Base-by-base conservation (phyloP, 2,329 filamentous ascomycete genomes). In the Ophiostoma novo-ulmi region DNA sequence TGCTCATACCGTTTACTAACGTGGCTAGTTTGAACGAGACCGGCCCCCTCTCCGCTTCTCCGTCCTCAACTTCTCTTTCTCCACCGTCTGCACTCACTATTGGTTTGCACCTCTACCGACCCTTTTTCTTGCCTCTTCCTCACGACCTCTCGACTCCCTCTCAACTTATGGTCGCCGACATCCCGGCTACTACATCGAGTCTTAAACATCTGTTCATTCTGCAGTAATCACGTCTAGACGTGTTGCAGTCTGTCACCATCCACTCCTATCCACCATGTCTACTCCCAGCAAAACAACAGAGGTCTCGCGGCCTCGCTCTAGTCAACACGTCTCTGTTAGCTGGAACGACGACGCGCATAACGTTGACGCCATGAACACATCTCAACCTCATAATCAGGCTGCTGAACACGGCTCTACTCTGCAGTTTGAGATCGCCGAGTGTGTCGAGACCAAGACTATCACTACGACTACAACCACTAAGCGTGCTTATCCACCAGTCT, bases 381-480 rank as follows among this genome's bases (percentile, higher is more conserved):
- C 63, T 10, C 63, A 65, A 36, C 20, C 61, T 2, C 61, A 64
- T 11, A 38, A 17, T 17, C 31, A 38, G 10, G 20, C 20, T 3
- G 70, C 74, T 7, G 72, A 74, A 22, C 74, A 74, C 22, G 65
- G 73, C 11, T 65, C 79, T 8, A 77, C 78, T 44, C 77, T 83
- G 70, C 85, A 87, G 75, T 85, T 89, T 74, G 85, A 87, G 73
- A 81, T 89, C 66, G 85, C 85, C 72, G 87, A 89, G 76, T 89
- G 87, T 74, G 85, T 89, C 76, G 88, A 89, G 80, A 89, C 87
- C 20, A 89, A 87, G 78, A 89, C 87, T 13, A 88, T 97, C 73
- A 97, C 94, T 1, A 97, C 94, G 0, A 97, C 94, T 0, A 97
- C 93, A 0, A 97, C 93, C 0, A 96, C 94, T 1, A 92, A 93